phyloP scores from a whole-genome alignment of 139 green algal species.

The Chlamydomonas asymmetrica region DNA sequence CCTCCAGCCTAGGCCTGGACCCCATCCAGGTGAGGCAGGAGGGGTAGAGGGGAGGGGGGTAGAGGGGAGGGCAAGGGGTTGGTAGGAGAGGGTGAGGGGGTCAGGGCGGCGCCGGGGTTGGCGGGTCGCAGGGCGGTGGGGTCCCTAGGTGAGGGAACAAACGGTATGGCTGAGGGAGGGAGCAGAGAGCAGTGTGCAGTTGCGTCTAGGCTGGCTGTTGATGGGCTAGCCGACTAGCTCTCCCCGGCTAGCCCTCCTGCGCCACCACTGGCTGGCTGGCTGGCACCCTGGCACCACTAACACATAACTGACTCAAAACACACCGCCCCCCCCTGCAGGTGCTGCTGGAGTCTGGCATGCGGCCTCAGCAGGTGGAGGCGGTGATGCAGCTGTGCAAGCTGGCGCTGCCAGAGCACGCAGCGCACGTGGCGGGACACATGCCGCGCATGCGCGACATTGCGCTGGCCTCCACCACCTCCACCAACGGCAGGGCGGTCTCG shows the following conservation, averaged over 20 bases:
- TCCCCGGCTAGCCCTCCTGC: too few relatives aligned
- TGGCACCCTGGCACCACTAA: too few relatives aligned
- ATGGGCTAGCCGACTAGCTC: too few relatives aligned
- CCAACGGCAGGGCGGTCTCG: background rate
- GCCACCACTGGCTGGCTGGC: too few relatives aligned
- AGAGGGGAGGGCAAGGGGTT: background rate
- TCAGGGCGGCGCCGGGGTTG: too few relatives aligned
- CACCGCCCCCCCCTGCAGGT: background rate
- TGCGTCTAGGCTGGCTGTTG: too few relatives aligned
- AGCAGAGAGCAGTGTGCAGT: too few relatives aligned
- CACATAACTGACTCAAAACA: too few relatives aligned
- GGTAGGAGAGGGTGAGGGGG: background rate
- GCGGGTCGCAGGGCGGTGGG: background rate
- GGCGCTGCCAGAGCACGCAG: slow-evolving; percentile 12
- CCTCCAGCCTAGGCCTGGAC: slow-evolving; percentile 5
- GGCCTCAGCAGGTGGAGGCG: slow-evolving; percentile 11
- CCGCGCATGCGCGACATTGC: background rate
- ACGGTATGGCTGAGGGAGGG: background rate
- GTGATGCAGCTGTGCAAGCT: slow-evolving; percentile 6
- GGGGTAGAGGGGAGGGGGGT: background rate
- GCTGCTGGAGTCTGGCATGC: slow-evolving; percentile 8
- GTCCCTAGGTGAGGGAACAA: background rate
- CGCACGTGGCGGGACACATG: background rate
- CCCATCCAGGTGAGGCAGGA: slow-evolving; percentile 3
- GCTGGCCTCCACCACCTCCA: background rate